phyloP scores from a whole-genome alignment of 179 eudicot species.

The Beta macrorhiza region DNA sequence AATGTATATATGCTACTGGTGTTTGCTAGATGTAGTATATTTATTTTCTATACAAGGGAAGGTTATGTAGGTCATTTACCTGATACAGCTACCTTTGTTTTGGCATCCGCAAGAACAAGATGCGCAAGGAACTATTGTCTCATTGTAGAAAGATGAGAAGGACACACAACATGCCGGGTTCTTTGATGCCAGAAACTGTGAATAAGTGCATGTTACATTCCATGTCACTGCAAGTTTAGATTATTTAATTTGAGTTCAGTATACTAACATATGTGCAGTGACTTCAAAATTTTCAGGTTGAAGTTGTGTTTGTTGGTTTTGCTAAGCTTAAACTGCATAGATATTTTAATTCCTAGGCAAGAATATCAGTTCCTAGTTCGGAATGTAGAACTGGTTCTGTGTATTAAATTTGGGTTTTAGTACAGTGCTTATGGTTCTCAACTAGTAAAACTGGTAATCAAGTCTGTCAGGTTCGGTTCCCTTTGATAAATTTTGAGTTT shows the following conservation, averaged over 20 bases:
- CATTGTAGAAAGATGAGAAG: conserved; percentile 48
- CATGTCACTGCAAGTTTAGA: conserved; percentile 43
- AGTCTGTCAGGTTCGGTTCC: background rate
- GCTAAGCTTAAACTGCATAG: background rate
- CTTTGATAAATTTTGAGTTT: background rate
- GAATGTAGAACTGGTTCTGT: background rate
- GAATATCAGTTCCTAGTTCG: background rate
- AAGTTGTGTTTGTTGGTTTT: background rate
- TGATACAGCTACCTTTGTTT: conserved; percentile 32
- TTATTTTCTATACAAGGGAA: background rate
- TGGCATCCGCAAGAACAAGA: conserved; percentile 41
- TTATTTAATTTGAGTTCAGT: conserved; percentile 6
- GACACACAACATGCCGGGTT: conserved; percentile 46
- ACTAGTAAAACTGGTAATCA: background rate
- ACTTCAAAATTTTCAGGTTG: background rate
- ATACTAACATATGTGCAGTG: conserved; percentile 3
- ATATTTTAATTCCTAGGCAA: background rate
- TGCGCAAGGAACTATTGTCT: conserved; percentile 39
- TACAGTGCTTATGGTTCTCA: too few relatives aligned
- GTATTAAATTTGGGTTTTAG: background rate
- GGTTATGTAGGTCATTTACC: conserved; percentile 11
- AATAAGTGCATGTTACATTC: conserved; percentile 47
- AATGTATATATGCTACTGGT: background rate
- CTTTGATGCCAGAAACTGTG: conserved; percentile 41
- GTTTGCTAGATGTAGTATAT: background rate